Percentiles rank a stretch among this genome's conserved stretches.
Evolutionary conservation across 2,329 filamentous ascomycete species (phyloP).

Genomic region (Colletotrichum viniferum): DNA sequence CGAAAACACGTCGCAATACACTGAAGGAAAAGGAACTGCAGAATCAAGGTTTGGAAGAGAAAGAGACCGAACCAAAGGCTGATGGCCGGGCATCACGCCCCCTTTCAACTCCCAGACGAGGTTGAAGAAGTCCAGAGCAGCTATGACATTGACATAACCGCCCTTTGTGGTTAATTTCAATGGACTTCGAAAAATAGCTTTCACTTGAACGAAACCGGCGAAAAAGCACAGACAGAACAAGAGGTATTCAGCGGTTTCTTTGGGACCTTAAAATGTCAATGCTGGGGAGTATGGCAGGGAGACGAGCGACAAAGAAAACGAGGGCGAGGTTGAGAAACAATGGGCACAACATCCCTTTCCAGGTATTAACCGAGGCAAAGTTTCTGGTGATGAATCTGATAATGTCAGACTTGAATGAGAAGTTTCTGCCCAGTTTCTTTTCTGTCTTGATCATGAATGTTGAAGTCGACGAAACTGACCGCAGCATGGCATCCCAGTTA

Average conservation of each 20-base stretch:
- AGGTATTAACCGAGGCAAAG: neutral
- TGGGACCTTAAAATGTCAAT: neutral
- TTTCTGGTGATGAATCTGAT: neutral
- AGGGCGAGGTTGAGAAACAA: neutral
- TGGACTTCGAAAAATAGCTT: neutral
- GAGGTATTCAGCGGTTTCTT: neutral
- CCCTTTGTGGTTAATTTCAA: neutral
- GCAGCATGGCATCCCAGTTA: neutral
- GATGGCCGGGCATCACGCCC: neutral
- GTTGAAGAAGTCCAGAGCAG: neutral
- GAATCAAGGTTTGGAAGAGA: neutral
- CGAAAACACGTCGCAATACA: neutral
- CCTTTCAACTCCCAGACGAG: neutral
- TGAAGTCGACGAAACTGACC: fast-evolving
- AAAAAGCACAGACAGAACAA: neutral
- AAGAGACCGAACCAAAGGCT: neutral
- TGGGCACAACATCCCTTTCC: neutral
- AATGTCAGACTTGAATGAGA: neutral
- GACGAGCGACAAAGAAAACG: neutral
- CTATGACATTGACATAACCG: neutral
- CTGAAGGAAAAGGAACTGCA: neutral
- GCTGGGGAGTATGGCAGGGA: neutral
- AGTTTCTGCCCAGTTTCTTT: neutral
- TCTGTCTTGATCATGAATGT: neutral
- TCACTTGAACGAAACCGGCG: neutral